Base-by-base conservation (phyloP, 208 protist genomes). In the Leishmania tarentolae region DNA sequence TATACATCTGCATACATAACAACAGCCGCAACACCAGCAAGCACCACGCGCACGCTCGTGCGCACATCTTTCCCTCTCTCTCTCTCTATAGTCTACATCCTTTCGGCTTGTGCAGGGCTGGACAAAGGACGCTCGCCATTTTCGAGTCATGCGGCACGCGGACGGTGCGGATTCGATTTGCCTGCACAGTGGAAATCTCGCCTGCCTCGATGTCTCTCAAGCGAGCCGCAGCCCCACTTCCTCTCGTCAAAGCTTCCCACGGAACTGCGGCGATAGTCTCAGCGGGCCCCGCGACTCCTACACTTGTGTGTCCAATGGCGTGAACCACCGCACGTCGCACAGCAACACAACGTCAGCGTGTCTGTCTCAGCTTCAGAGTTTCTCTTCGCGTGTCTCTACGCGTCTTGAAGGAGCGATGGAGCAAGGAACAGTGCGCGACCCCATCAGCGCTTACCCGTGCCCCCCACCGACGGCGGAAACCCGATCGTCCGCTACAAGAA, bases 81-180 rank as follows among this genome's bases (percentile, higher is more conserved):
- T 5, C 6, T 7, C 52, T 0, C 11, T 4, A 31, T 4, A 5
- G 40, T 31, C 50, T 28, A 35, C 47, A 46, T 40, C n/a, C 47
- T 52, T 35, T 28, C 68, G 0, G 13, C 0, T 31, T 52, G 47
- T 75, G 75, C 24, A 82, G 15, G 2, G 15, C 28, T 69, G 3
- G 76, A 9, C 24, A 40, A 72, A 17, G 63, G 46, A 46, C 21
- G 28, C 69, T 2, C 24, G 5, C 44, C n/a, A n/a, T 13, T 4
- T 59, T 61, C 17, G 7, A 17, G 35, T 53, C 11, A 89, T 89
- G 86, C 83, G 85, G 80, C 85, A 85, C 80, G 83, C 80, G 7
- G 83, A 85, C 37, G 75, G 68, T 9, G 86, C 76, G 11, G 83
- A 89, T 59, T 79, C 83, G n/a, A 85, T 68, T 53, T 89, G 83